Evolutionary conservation across 2,329 filamentous ascomycete species (phyloP), one percentile per base, ranked within the genome.

Genomic region (Mycocentrospora acerina): DNA sequence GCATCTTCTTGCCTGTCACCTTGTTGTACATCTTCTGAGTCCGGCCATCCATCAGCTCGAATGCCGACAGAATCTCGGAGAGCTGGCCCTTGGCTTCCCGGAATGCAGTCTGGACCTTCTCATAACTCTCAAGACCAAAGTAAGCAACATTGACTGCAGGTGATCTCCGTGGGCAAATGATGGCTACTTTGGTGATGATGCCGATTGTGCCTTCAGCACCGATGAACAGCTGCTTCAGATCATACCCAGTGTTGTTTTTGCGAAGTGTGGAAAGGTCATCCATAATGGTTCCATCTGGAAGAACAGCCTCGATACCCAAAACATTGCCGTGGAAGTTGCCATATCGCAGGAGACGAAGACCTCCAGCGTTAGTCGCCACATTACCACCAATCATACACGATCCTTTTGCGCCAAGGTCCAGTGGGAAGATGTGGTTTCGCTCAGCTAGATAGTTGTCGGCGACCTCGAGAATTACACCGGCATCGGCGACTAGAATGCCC

Each of bases 201-300:
- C 93, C 93, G 48, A 97, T 86, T 4, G 93, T 97, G 16, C 93
- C 93, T 69, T 98, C 93, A 22, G 84, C 88, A 30, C 93, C 93
- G 58, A 98, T 95, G 67, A 98, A 96, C 24, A 96, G 79, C 70
- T 96, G 91, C 75, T 96, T 96, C 40, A 96, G 71, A 66, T 98
- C 94, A 70, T 97, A 98, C 18, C 93, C 93, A 2, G 93, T 98
- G 73, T 98, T 98, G 77, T 98, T 97, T 77, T 98, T 98, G 53
- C 93, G 83, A 41, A 98, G 76, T 43, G 81, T 90, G 54, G 82
- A 86, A 22, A 98, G 81, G 57, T 96, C 90, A 57, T 97, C 83
- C 30, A 98, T 78, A 53, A 98, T 80, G 6, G 90, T 96, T 37
- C 93, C 93, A 62, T 98, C 88, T 1, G 93, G 88, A 27, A 98